phyloP scores from a whole-genome alignment of 2,329 filamentous ascomycete genomes.

The Fusarium burgessii region DNA sequence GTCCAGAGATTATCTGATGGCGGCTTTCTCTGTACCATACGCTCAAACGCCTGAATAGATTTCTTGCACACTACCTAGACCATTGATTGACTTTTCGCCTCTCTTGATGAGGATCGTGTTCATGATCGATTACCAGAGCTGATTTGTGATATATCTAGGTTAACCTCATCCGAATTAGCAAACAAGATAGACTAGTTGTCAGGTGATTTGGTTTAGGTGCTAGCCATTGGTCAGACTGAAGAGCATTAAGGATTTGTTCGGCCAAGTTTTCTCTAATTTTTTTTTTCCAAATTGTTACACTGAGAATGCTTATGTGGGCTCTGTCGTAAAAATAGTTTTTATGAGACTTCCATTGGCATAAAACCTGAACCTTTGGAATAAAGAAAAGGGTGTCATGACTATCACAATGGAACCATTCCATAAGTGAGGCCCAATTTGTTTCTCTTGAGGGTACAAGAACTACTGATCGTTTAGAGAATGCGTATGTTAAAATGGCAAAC shows the following conservation, averaged over 20 bases:
- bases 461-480: background rate
- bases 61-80: slow-evolving; percentile 38
- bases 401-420: background rate
- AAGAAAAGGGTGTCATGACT: background rate
- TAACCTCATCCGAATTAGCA: background rate
- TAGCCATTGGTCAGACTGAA: background rate
- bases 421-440: background rate
- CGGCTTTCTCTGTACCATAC: slow-evolving; percentile 48
- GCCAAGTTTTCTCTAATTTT: background rate
- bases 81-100: slow-evolving; percentile 11
- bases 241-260: background rate
- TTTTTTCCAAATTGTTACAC: background rate
- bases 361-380: background rate
- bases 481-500: background rate
- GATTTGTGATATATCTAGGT: background rate
- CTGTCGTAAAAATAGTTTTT: background rate
- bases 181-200: background rate
- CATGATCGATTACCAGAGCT: background rate
- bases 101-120: background rate
- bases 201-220: background rate
- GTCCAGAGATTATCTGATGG: slow-evolving; percentile 32
- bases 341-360: background rate
- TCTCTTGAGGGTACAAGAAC: background rate
- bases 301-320: background rate
- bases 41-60: slow-evolving; percentile 50